These are phyloP conservation scores for Curvularia lunata DNA, from an alignment of 2,329 filamentous ascomycete genomes.

Conservation along the genomic window DNA sequence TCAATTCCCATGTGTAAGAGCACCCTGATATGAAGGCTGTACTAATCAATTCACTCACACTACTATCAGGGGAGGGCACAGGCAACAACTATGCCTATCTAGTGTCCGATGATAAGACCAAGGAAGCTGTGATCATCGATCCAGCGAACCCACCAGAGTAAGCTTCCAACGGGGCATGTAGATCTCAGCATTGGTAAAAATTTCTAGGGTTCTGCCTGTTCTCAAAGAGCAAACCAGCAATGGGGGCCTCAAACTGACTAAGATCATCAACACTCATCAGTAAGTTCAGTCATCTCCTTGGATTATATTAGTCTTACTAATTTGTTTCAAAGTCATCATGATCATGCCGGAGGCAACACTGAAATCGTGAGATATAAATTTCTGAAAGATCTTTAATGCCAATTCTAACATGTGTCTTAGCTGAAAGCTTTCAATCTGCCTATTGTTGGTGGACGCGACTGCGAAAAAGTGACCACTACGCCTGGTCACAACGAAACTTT, in stretches of 20 bases:
- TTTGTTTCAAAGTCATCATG: constrained; percentile 73
- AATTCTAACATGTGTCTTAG: constrained; percentile 42
- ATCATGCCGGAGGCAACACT: constrained; percentile 91
- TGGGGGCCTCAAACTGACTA: constrained; percentile 80
- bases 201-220: constrained; percentile 63
- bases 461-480: constrained; percentile 77
- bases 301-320: constrained; percentile 12
- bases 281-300: constrained; percentile 55
- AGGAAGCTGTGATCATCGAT: constrained; percentile 70
- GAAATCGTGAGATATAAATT: constrained; percentile 67
- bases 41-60: constrained; percentile 4
- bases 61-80: constrained; percentile 70
- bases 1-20: constrained; percentile 84
- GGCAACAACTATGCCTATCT: constrained; percentile 84
- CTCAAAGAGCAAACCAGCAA: constrained; percentile 75
- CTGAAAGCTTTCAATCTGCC: constrained; percentile 68
- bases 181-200: neutral
- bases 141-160: constrained; percentile 81
- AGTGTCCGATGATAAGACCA: constrained; percentile 58
- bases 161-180: constrained; percentile 32
- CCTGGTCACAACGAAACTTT: constrained; percentile 79
- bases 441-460: constrained; percentile 88
- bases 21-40: constrained; percentile 21
- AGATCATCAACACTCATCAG: constrained; percentile 98
- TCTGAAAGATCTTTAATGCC: accelerated